phyloP scores from a whole-genome alignment of 768 basidiomycete species.

The Hebeloma cylindrosporum region DNA sequence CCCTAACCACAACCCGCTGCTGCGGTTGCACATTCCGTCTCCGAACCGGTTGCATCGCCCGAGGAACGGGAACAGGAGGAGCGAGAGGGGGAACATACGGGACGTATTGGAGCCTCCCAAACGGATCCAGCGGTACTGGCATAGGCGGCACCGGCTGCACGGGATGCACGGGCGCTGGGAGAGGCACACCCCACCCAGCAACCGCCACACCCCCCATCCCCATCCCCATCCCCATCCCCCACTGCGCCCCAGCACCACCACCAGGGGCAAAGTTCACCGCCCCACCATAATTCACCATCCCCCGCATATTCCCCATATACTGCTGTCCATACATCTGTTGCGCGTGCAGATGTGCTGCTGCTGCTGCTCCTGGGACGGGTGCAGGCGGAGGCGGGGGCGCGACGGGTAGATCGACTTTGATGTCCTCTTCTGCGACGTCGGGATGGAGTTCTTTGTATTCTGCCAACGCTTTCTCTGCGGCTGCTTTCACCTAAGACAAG shows the following conservation, averaged over 20 bases:
- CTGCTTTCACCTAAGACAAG: slow-evolving; percentile 57
- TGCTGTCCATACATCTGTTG: background rate
- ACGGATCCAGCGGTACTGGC: background rate
- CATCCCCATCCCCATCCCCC: too few relatives aligned
- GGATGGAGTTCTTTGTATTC: slow-evolving; percentile 61
- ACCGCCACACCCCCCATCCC: too few relatives aligned
- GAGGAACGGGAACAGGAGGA: too few relatives aligned
- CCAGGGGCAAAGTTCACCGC: too few relatives aligned
- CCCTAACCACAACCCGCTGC: too few relatives aligned
- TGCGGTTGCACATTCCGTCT: too few relatives aligned
- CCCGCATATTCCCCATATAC: background rate
- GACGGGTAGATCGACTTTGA: slow-evolving; percentile 65
- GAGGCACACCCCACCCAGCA: too few relatives aligned
- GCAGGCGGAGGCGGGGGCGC: slow-evolving; percentile 28
- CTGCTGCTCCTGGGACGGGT: background rate
- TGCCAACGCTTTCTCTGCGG: slow-evolving; percentile 65
- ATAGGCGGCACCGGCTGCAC: background rate
- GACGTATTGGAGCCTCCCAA: background rate
- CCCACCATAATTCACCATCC: background rate
- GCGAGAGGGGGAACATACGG: too few relatives aligned
- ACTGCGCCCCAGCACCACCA: too few relatives aligned
- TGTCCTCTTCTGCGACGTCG: slow-evolving; percentile 55
- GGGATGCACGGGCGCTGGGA: too few relatives aligned
- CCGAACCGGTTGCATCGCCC: too few relatives aligned
- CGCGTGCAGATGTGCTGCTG: background rate